These are phyloP conservation scores for Zopfia rhizophila DNA, from an alignment of 2,329 filamentous ascomycete species.

Conservation along the genomic window DNA sequence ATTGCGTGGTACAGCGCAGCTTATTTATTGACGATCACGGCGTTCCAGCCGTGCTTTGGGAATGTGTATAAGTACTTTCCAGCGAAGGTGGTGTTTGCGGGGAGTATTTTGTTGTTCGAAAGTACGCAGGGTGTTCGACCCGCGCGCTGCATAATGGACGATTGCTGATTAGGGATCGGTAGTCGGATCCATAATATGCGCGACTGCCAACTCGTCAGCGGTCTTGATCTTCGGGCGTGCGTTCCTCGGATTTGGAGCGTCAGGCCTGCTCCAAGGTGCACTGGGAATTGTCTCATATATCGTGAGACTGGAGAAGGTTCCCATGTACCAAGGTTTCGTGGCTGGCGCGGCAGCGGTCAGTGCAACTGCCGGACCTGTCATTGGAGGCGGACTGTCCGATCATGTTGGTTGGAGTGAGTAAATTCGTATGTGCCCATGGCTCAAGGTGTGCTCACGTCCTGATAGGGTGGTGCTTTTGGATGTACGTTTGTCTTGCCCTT, in stretches of 20 bases:
- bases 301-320: conserved; percentile 52
- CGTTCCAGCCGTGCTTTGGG: conserved; percentile 15
- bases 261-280: conserved; percentile 47
- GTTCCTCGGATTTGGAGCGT: conserved; percentile 48
- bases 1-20: conserved; percentile 45
- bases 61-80: conserved; percentile 8
- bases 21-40: conserved; percentile 24
- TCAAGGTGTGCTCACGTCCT: conserved; percentile 3
- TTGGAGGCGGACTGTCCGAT: conserved; percentile 54
- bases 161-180: conserved; percentile 1
- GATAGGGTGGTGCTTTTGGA: conserved; percentile 49
- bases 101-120: conserved; percentile 6
- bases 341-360: conserved; percentile 46
- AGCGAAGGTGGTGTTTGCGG: not conserved
- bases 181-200: conserved; percentile 64
- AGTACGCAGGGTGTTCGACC: not conserved
- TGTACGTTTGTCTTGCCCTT: conserved; percentile 58
- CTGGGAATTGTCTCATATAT: conserved; percentile 47
- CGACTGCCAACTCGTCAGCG: conserved; percentile 25
- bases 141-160: not conserved
- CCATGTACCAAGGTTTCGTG: conserved; percentile 49
- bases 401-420: conserved; percentile 46
- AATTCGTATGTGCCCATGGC: not conserved
- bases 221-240: conserved; percentile 52
- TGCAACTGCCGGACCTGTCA: conserved; percentile 48